These are phyloP conservation scores for Elongisporangium senticosum DNA, from an alignment of 352 stramenopile species.

Conservation along the genomic window DNA sequence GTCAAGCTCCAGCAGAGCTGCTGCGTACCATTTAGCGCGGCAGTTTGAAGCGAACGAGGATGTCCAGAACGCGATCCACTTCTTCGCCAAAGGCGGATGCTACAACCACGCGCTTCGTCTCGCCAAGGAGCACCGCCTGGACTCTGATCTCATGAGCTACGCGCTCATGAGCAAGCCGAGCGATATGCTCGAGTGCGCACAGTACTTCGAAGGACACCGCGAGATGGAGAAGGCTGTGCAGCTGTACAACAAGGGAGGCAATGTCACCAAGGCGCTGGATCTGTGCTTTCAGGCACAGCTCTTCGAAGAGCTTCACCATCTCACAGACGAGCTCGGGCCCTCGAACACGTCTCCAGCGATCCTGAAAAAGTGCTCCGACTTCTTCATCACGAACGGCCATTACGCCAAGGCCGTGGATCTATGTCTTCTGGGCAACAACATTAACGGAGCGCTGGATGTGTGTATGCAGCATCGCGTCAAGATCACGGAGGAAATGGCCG, in stretches of 20 bases:
- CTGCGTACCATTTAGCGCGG: constrained; percentile 82
- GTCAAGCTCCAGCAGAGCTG: constrained; percentile 60
- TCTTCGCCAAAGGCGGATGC: constrained; percentile 83
- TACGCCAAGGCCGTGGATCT: constrained; percentile 90
- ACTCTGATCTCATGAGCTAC: constrained; percentile 90
- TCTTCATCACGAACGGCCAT: constrained; percentile 90
- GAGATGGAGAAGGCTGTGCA: constrained; percentile 93
- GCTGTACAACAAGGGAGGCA: constrained; percentile 91
- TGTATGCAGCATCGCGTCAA: constrained; percentile 88
- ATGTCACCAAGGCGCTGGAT: constrained; percentile 88
- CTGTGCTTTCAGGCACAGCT: constrained; percentile 90
- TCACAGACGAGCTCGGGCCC: constrained; percentile 76
- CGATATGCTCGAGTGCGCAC: constrained; percentile 87
- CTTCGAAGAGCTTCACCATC: constrained; percentile 82
- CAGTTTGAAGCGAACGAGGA: constrained; percentile 85
- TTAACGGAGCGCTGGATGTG: constrained; percentile 83
- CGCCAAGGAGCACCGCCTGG: constrained; percentile 85
- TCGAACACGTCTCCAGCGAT: constrained; percentile 72
- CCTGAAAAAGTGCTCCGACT: constrained; percentile 88
- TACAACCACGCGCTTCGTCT: constrained; percentile 94
- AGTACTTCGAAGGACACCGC: constrained; percentile 90
- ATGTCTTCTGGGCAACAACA: constrained; percentile 67
- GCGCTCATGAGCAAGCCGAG: constrained; percentile 84
- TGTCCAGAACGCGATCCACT: constrained; percentile 85
- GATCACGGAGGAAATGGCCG: constrained; percentile 89